These are phyloP conservation scores for Ilyonectria sp. DNA, from an alignment of 2,329 filamentous ascomycete genomes.

Conservation along the genomic window DNA sequence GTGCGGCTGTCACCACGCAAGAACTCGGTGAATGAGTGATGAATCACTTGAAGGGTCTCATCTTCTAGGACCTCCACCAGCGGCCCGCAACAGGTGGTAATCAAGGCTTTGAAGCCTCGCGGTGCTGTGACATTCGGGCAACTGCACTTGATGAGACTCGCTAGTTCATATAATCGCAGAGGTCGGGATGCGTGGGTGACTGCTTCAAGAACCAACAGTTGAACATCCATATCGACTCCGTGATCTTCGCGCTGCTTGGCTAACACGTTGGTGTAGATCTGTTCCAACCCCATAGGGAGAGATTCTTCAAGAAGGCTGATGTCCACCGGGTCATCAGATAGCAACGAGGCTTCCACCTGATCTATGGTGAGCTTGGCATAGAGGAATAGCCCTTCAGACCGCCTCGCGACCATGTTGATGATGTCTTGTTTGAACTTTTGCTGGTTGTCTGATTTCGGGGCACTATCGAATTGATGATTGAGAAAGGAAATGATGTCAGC, in stretches of 20 bases:
- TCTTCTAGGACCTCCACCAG: slow-evolving; percentile 62
- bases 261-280: slow-evolving; percentile 54
- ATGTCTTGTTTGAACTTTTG: slow-evolving; percentile 27
- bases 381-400: slow-evolving; percentile 40
- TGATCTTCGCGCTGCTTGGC: slow-evolving; percentile 52
- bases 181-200: slow-evolving; percentile 58
- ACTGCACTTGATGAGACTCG: slow-evolving; percentile 44
- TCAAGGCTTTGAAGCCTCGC: slow-evolving; percentile 51
- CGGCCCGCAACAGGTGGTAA: slow-evolving; percentile 56
- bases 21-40: slow-evolving; percentile 66
- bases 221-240: slow-evolving; percentile 48
- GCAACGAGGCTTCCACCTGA: slow-evolving; percentile 31
- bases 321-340: neutral
- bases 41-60: slow-evolving; percentile 60
- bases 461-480: slow-evolving; percentile 34
- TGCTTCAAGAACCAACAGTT: slow-evolving; percentile 55
- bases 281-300: slow-evolving; percentile 39
- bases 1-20: slow-evolving; percentile 49
- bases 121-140: slow-evolving; percentile 33
- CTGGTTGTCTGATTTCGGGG: slow-evolving; percentile 1
- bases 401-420: slow-evolving; percentile 35
- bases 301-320: slow-evolving; percentile 28
- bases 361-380: slow-evolving; percentile 46
- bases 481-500: slow-evolving; percentile 38
- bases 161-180: slow-evolving; percentile 57